A percentile compares a stretch with the other conserved stretches of the same genome.
phyloP scores from a whole-genome alignment of 805 yeast genomes.

The Dipodascus geniculatus region DNA sequence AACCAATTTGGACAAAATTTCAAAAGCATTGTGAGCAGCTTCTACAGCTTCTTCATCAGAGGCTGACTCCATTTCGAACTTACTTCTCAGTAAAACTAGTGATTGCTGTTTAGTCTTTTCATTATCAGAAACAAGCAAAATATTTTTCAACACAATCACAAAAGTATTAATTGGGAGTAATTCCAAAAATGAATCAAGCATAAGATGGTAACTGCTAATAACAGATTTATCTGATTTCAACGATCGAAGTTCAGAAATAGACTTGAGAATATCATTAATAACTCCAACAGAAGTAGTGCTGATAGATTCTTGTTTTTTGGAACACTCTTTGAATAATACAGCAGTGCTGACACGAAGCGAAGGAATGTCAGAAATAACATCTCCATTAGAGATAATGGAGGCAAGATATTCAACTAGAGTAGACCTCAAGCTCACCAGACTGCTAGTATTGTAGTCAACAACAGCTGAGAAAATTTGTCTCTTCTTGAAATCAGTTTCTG shows the following conservation, averaged over 20 bases:
- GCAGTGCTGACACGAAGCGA: slow-evolving; percentile 46
- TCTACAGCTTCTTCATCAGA: slow-evolving; percentile 37
- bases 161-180: slow-evolving; percentile 68
- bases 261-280: background rate
- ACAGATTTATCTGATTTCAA: background rate
- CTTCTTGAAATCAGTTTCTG: slow-evolving; percentile 25
- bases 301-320: slow-evolving; percentile 3
- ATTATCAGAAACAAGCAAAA: slow-evolving; percentile 15
- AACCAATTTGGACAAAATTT: slow-evolving; percentile 35
- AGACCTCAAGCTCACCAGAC: slow-evolving; percentile 36
- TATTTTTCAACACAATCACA: slow-evolving; percentile 44
- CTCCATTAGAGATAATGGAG: slow-evolving; percentile 31
- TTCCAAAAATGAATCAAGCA: slow-evolving; percentile 52
- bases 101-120: slow-evolving; percentile 40
- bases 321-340: slow-evolving; percentile 17
- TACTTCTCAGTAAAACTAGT: slow-evolving; percentile 48
- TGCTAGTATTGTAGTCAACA: slow-evolving; percentile 37
- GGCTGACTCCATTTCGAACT: slow-evolving; percentile 56
- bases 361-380: slow-evolving; percentile 30
- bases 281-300: slow-evolving; percentile 4
- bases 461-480: slow-evolving; percentile 57
- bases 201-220: slow-evolving; percentile 6
- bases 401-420: slow-evolving; percentile 47
- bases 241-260: background rate
- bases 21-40: slow-evolving; percentile 42